A percentile compares a stretch with the other conserved stretches of the same genome.
Evolutionary conservation across 2,329 filamentous ascomycete species (phyloP).

Genomic region (Spiromastix sp.): DNA sequence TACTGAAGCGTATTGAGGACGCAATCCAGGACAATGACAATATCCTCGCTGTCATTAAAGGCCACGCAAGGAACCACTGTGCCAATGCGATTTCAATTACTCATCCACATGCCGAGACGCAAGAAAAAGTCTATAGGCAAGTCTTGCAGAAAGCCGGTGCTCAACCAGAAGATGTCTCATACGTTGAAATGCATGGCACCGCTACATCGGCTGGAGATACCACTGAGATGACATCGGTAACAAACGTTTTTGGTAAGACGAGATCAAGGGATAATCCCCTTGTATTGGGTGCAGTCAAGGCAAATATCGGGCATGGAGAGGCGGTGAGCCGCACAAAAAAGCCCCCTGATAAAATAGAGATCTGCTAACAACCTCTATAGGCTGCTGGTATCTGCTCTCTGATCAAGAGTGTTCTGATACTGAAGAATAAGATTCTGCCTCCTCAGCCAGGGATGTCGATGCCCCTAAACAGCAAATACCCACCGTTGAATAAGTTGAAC

Average conservation of each 20-base stretch:
- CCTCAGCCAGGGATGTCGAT: too few relatives aligned
- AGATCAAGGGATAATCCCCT: not conserved
- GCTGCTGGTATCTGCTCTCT: conserved; percentile 38
- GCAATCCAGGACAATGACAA: conserved; percentile 62
- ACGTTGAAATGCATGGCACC: conserved; percentile 87
- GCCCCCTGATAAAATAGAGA: too few relatives aligned
- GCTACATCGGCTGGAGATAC: conserved; percentile 78
- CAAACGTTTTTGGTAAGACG: conserved; percentile 47
- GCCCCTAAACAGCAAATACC: too few relatives aligned
- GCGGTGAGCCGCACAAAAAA: too few relatives aligned
- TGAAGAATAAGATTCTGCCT: conserved; percentile 24
- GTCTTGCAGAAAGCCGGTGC: conserved; percentile 64
- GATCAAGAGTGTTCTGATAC: conserved; percentile 29
- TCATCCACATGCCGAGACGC: conserved; percentile 67
- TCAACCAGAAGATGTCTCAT: conserved; percentile 65
- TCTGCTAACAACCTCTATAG: too few relatives aligned
- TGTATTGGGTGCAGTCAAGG: conserved; percentile 48
- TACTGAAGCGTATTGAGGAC: conserved; percentile 71
- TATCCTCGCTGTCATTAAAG: conserved; percentile 61
- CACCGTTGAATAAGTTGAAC: too few relatives aligned
- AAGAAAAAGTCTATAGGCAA: conserved; percentile 59
- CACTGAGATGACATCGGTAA: conserved; percentile 71
- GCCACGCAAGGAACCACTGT: conserved; percentile 69
- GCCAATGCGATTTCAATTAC: conserved; percentile 75
- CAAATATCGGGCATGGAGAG: conserved; percentile 56